Percentiles rank a stretch among this genome's conserved stretches.
phyloP scores from a whole-genome alignment of 1,284 basidiomycete species.

The Naganishia liquefaciens region DNA sequence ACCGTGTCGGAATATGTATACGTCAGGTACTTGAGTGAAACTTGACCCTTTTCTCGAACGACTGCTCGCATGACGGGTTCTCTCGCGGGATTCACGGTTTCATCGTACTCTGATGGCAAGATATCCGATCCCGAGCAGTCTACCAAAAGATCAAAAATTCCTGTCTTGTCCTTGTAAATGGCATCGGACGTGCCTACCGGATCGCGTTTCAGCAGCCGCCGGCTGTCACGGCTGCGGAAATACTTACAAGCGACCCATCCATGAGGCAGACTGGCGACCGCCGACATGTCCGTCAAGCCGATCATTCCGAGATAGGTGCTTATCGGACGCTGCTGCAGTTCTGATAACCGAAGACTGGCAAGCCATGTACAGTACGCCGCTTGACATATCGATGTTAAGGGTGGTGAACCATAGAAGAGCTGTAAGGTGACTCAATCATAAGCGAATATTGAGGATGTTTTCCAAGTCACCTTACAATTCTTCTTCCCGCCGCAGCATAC shows the following conservation, averaged over 20 bases:
- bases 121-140: conserved; percentile 27
- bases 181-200: conserved; percentile 34
- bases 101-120: background rate
- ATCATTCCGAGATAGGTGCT: conserved; percentile 29
- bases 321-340: conserved; percentile 1
- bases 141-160: conserved; percentile 33
- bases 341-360: conserved; percentile 9
- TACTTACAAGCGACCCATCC: conserved; percentile 35
- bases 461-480: conserved; percentile 28
- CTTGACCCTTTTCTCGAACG: conserved; percentile 10
- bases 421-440: background rate
- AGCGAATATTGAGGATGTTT: background rate
- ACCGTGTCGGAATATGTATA: conserved; percentile 29
- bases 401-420: conserved; percentile 34
- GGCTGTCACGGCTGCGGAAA: background rate
- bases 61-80: conserved; percentile 27
- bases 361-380: conserved; percentile 33
- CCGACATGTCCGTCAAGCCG: conserved; percentile 32
- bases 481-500: conserved; percentile 24
- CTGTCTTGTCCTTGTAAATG: conserved; percentile 32
- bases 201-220: background rate
- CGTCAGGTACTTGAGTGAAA: conserved; percentile 15
- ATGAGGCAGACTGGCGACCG: conserved; percentile 19
- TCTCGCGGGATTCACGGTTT: background rate
- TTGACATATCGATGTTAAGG: conserved; percentile 29